Evolutionary conservation across 2,329 filamentous ascomycete species (phyloP), one percentile per base, ranked within the genome.

Genomic region (Ophiosphaerella herpotricha): DNA sequence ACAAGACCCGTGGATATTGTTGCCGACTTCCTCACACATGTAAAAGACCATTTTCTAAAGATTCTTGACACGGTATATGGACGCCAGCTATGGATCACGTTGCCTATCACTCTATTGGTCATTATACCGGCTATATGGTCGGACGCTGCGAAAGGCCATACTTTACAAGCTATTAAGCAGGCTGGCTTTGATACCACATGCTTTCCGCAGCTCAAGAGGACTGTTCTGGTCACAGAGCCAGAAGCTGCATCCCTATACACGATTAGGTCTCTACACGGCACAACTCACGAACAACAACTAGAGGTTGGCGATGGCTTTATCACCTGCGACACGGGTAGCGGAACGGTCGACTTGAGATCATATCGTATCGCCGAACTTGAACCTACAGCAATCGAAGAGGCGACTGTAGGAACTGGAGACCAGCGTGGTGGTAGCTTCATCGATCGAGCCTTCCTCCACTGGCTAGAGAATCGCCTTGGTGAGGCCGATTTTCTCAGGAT

Each of bases 1-100:
- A 57, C 7, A 60, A 61, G 34, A 1, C 58, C 64, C 0, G 58
- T 66, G 6, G 62, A 68, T 5, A 57, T 70, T 23, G 50, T 68
- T 21, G 58, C 57, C 0, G 67, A 68, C 21, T 71, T 54, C 26
- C 59, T 72, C 3, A 37, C 44, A 0, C 29, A 62, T 2, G 42
- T 69, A 4, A 50, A 44, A 23, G 32, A 41, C 0, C 60, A 65
- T 16, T 33, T 63, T 0, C 43, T 62, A 23, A 52, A 54, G 29
- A 59, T 39, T 23, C 48, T 66, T 0, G 51, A 66, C n/a, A 24
- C 43, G 0, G 51, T 59, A 6, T 68, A 60, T 36, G 59, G 60
- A 2, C 7, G 39, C 2, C n/a, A 42, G 5, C 35, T 65, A 0
- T 62, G 60, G 55, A 5, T 44, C 0, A 50, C 54, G 0, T 16